Evolutionary conservation across 176 grass and related monocot genomes (phyloP).

Genomic region (Tuctoria greenei): DNA sequence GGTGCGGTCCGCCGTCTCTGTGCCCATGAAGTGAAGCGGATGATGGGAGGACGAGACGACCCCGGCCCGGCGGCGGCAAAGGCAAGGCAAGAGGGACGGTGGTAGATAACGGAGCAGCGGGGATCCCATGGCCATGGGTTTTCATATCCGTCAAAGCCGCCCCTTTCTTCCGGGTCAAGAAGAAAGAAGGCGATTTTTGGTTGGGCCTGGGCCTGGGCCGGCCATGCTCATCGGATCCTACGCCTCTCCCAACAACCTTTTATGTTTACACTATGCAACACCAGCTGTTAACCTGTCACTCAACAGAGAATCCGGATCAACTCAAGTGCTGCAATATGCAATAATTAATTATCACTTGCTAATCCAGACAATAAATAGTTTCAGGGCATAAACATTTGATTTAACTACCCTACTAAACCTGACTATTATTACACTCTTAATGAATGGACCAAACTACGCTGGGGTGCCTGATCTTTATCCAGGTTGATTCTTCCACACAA

Average conservation of each 20-base stretch:
- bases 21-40: conserved; percentile 46
- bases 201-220: too few relatives aligned
- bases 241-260: too few relatives aligned
- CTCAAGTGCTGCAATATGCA: background rate
- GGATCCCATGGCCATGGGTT: too few relatives aligned
- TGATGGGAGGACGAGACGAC: too few relatives aligned
- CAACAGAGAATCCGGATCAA: background rate
- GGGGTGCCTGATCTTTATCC: conserved; percentile 27
- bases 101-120: too few relatives aligned
- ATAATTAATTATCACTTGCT: background rate
- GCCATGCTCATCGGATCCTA: too few relatives aligned
- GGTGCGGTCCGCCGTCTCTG: conserved; percentile 40
- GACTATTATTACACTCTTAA: conserved; percentile 1
- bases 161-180: too few relatives aligned
- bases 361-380: conserved; percentile 37
- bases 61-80: too few relatives aligned
- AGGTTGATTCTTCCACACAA: conserved; percentile 43
- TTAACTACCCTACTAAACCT: conserved; percentile 10
- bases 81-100: too few relatives aligned
- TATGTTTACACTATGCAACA: too few relatives aligned
- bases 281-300: background rate
- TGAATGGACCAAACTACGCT: conserved; percentile 22
- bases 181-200: too few relatives aligned
- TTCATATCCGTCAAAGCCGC: too few relatives aligned
- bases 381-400: conserved; percentile 21